Evolutionary conservation across 306 rosid species (phyloP).

Genomic region (Gastrolobium villosum): DNA sequence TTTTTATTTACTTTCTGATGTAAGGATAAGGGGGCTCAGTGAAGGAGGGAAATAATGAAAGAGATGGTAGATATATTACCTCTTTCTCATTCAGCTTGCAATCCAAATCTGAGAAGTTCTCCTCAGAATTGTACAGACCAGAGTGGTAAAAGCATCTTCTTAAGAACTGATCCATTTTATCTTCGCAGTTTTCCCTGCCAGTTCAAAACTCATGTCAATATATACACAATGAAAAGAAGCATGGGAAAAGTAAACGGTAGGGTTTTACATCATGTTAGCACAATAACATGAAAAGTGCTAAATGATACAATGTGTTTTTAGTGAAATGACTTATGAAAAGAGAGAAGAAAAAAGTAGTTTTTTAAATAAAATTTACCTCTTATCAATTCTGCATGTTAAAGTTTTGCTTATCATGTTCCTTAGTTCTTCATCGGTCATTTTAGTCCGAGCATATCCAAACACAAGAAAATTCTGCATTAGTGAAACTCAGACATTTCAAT

Average conservation of each 20-base stretch:
- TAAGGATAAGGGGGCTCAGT: neutral
- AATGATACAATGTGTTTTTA: neutral
- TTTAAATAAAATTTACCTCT: conserved; percentile 63
- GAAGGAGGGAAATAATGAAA: neutral
- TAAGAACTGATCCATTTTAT: conserved; percentile 88
- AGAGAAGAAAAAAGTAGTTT: neutral
- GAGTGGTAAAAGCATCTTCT: conserved; percentile 94
- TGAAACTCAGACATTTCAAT: neutral
- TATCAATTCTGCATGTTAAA: conserved; percentile 91
- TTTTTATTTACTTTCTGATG: conserved; percentile 1
- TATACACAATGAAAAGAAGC: conserved; percentile 21
- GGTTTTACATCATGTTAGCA: conserved; percentile 8
- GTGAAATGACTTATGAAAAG: neutral
- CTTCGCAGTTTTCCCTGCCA: conserved; percentile 86
- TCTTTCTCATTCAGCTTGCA: conserved; percentile 80
- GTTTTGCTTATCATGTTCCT: conserved; percentile 86
- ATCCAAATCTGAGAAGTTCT: conserved; percentile 71
- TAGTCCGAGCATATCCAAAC: conserved; percentile 87
- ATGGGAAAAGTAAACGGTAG: conserved; percentile 5
- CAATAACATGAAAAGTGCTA: conserved; percentile 38
- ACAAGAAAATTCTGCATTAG: conserved; percentile 74
- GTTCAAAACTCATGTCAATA: conserved; percentile 40
- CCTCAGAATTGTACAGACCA: conserved; percentile 85
- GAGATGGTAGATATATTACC: conserved; percentile 55
- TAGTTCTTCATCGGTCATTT: conserved; percentile 82